phyloP scores from a whole-genome alignment of 805 yeast genomes.

The Hanseniaspora guilliermondii region DNA sequence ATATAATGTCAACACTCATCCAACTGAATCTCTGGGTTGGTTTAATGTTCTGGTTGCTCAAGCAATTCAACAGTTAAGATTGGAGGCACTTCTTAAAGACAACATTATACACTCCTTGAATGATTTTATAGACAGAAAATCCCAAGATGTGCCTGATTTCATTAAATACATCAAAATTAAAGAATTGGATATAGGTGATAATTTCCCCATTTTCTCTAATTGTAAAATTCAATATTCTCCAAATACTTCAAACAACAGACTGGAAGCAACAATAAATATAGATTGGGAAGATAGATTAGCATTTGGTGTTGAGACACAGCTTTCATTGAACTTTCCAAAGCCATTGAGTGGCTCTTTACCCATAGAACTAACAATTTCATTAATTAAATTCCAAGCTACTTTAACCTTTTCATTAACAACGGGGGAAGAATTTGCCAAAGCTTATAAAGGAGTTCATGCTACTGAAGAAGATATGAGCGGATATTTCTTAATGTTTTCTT shows the following conservation, averaged over 20 bases:
- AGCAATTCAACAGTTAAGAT: constrained; percentile 69
- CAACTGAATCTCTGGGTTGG: constrained; percentile 92
- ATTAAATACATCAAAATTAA: constrained; percentile 66
- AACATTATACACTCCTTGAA: constrained; percentile 72
- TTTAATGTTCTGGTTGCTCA: constrained; percentile 90
- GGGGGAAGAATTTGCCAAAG: constrained; percentile 25
- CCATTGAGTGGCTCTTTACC: constrained; percentile 81
- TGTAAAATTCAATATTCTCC: constrained; percentile 63
- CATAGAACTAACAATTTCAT: constrained; percentile 67
- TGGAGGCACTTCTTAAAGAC: constrained; percentile 78
- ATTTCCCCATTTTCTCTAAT: constrained; percentile 87
- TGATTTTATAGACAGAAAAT: constrained; percentile 39
- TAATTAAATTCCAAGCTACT: constrained; percentile 84
- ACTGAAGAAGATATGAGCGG: constrained; percentile 25
- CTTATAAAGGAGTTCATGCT: constrained; percentile 19
- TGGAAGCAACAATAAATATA: constrained; percentile 84
- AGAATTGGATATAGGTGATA: constrained; percentile 84
- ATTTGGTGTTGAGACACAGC: constrained; percentile 68
- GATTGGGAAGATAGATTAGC: constrained; percentile 80
- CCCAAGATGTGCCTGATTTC: constrained; percentile 63
- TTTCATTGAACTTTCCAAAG: constrained; percentile 69
- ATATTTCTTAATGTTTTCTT: constrained; percentile 75
- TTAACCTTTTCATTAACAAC: constrained; percentile 58
- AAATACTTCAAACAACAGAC: constrained; percentile 35
- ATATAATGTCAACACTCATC: constrained; percentile 77